phyloP scores from a whole-genome alignment of 345 rosid genomes.

The Hibiscus mutabilis region DNA sequence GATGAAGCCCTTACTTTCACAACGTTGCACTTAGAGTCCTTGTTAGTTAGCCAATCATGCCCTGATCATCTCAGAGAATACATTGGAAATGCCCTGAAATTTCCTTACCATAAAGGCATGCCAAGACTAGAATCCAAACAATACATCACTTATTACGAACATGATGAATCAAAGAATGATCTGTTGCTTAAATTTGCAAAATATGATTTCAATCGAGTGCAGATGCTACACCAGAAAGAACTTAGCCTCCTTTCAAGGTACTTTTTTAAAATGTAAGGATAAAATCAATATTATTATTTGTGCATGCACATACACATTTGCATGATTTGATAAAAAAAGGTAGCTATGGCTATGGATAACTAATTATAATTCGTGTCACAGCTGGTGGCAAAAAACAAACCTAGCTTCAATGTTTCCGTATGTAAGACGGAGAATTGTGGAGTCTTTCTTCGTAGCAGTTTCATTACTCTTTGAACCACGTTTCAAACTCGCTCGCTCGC shows the following conservation, averaged over 20 bases:
- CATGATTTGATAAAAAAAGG: too few species aligned
- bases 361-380: not conserved
- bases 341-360: too few species aligned
- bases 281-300: too few species aligned
- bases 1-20: slow-evolving; percentile 17
- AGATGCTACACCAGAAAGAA: slow-evolving; percentile 9
- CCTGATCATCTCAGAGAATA: not conserved
- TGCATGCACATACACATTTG: too few species aligned
- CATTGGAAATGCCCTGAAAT: not conserved
- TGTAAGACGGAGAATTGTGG: slow-evolving; percentile 17
- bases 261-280: not conserved
- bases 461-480: not conserved
- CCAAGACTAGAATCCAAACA: slow-evolving; percentile 2
- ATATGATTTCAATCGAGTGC: slow-evolving; percentile 14
- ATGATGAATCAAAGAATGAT: not conserved
- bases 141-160: not conserved
- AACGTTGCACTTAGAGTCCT: not conserved
- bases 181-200: slow-evolving; percentile 6
- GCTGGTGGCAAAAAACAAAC: not conserved
- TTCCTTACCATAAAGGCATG: not conserved
- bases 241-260: not conserved
- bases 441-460: not conserved
- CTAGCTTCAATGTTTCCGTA: not conserved
- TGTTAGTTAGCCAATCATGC: not conserved
- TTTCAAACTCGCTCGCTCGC: slow-evolving; percentile 7